phyloP scores from a whole-genome alignment of 2,329 filamentous ascomycete genomes.

The Lachnellula cervina region DNA sequence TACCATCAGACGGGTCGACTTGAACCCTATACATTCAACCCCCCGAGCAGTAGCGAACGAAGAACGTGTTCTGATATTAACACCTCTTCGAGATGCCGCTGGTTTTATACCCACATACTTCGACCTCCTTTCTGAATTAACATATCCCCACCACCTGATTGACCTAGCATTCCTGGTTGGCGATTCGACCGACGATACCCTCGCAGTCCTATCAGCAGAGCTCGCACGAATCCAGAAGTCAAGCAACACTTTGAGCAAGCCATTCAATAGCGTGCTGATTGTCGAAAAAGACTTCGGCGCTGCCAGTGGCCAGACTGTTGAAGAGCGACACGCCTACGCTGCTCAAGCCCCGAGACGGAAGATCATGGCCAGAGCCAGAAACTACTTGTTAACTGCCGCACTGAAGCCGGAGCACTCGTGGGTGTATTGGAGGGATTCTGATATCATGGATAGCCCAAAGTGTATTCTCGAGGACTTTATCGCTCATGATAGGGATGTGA shows the following conservation, averaged over 20 bases:
- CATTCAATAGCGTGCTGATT: slow-evolving; percentile 80
- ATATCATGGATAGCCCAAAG: slow-evolving; percentile 85
- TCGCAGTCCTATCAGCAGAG: slow-evolving; percentile 80
- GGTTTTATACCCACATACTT: slow-evolving; percentile 84
- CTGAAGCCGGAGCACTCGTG: slow-evolving; percentile 93
- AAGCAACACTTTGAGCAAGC: slow-evolving; percentile 61
- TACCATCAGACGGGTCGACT: slow-evolving; percentile 73
- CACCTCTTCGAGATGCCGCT: slow-evolving; percentile 85
- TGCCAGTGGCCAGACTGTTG: slow-evolving; percentile 61
- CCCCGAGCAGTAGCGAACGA: slow-evolving; percentile 71
- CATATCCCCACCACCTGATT: slow-evolving; percentile 92
- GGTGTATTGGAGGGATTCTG: slow-evolving; percentile 98
- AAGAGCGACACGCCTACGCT: slow-evolving; percentile 78
- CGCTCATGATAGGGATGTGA: slow-evolving; percentile 84
- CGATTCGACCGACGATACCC: slow-evolving; percentile 85
- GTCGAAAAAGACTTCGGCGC: slow-evolving; percentile 85
- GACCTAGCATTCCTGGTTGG: slow-evolving; percentile 93
- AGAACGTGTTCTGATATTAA: slow-evolving; percentile 87
- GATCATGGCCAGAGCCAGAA: slow-evolving; percentile 82
- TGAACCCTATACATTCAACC: slow-evolving; percentile 81
- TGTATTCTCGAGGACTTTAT: slow-evolving; percentile 93
- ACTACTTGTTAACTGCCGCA: slow-evolving; percentile 80
- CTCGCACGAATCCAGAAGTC: slow-evolving; percentile 82
- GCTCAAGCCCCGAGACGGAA: slow-evolving; percentile 88
- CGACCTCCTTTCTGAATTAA: slow-evolving; percentile 81